Base-by-base conservation (phyloP, 306 rosid genomes). In the Vachellia collinsii region DNA sequence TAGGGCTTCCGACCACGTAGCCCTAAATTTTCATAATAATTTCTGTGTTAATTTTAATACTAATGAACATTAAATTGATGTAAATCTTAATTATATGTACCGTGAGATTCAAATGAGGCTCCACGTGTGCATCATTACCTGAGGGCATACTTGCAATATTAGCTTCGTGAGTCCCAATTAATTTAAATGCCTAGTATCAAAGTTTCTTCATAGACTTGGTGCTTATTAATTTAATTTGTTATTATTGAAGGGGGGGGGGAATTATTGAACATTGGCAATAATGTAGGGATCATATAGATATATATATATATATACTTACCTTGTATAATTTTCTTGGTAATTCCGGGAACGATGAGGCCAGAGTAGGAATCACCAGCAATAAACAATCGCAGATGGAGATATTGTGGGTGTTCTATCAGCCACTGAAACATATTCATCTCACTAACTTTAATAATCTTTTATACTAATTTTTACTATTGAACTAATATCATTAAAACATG, bases 301-400 rank as follows among this genome's bases (percentile, higher is more conserved):
- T 29, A 29, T 29, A 29, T 29, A 29, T 9, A 11, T 13, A n/a
- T 29, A 29, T 29, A 3, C 9, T 58, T 22, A 59, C 66, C 83
- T 34, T 80, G 74, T 20, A 80, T 11, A 34, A 80, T 12, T 11
- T 34, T 47, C 29, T 80, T 66, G 16, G 80, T 81, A 58, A 81
- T 8, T 50, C 42, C 19, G 12, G 84, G 84, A 43, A 74, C 76
- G 6, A 43, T 66, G 6, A 81, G 8, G 61, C 84, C 80, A 5
- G 84, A 51, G 70, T 81, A 81, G 75, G 84, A 81, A 54, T 81
- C 80, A 42, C 84, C 80, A 17, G n/a, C 80, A 10, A 81, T 81
- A 43, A 74, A 81, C 38, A 81, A 48, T 81, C 58, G 76, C 13
- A 65, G 54, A 19, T 7, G 11, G 43, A 81, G 76, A 67, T 74